A percentile compares a stretch with the other conserved stretches of the same genome.
These are phyloP conservation scores for Fusarium sp. DNA, from an alignment of 2,329 filamentous ascomycete species.

Conservation along the genomic window DNA sequence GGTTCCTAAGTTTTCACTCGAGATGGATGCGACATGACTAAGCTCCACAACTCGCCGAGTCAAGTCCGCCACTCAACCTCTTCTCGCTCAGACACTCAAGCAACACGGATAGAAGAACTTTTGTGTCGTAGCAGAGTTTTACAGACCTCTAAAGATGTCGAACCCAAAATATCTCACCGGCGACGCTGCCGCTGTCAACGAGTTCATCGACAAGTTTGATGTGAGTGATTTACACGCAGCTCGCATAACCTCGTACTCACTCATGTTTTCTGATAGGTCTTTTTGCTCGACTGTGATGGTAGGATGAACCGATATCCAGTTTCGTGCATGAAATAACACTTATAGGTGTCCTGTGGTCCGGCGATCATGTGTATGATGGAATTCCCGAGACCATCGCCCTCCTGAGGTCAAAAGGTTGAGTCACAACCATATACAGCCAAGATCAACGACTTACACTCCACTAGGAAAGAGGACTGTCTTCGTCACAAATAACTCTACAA, in stretches of 20 bases:
- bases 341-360: constrained; percentile 93
- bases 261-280: constrained; percentile 69
- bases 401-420: constrained; percentile 80
- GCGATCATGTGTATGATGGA: constrained; percentile 87
- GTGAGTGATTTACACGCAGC: constrained; percentile 66
- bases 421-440: neutral
- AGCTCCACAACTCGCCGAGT: constrained; percentile 5
- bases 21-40: constrained; percentile 19
- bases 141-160: constrained; percentile 37
- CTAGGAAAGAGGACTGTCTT: constrained; percentile 92
- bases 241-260: constrained; percentile 3
- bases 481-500: constrained; percentile 99
- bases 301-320: constrained; percentile 41
- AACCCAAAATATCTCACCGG: constrained; percentile 79
- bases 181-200: constrained; percentile 79
- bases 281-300: constrained; percentile 98
- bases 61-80: constrained; percentile 1
- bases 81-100: neutral
- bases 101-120: neutral
- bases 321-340: constrained; percentile 11
- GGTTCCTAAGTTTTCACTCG: neutral
- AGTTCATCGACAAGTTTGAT: constrained; percentile 92
- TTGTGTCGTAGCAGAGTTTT: neutral
- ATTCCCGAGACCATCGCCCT: constrained; percentile 87
- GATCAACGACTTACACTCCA: constrained; percentile 14